These are phyloP conservation scores for Cercospora sesami DNA, from an alignment of 2,329 filamentous ascomycete genomes.

Conservation along the genomic window DNA sequence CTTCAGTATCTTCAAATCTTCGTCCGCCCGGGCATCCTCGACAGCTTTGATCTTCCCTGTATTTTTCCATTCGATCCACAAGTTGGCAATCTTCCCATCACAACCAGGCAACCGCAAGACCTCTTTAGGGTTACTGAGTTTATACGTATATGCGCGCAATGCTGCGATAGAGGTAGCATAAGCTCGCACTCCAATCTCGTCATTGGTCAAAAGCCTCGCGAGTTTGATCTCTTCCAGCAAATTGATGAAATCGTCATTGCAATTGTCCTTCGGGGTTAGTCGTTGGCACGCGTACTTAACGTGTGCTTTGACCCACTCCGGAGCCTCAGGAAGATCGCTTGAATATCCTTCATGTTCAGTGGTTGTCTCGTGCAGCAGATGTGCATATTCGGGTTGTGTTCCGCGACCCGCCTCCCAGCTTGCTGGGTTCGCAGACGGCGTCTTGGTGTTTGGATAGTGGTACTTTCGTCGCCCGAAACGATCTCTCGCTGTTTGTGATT, in stretches of 20 bases:
- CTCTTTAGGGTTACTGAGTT: conserved; percentile 48
- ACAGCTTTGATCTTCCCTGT: conserved; percentile 61
- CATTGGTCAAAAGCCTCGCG: conserved; percentile 67
- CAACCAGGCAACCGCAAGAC: conserved; percentile 69
- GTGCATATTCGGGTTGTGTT: conserved; percentile 39
- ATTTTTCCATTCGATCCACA: conserved; percentile 74
- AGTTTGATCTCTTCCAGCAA: conserved; percentile 73
- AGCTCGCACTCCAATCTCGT: conserved; percentile 77
- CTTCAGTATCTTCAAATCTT: conserved; percentile 63
- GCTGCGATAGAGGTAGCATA: conserved; percentile 86
- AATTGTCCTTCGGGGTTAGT: conserved; percentile 65
- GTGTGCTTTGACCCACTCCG: conserved; percentile 66
- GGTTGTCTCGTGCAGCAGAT: conserved; percentile 66
- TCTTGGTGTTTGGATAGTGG: conserved; percentile 19
- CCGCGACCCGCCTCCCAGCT: conserved; percentile 37
- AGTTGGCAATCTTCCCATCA: conserved; percentile 71
- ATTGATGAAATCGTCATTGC: conserved; percentile 73
- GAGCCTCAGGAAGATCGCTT: conserved; percentile 62
- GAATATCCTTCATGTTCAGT: conserved; percentile 64
- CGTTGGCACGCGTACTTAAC: conserved; percentile 78
- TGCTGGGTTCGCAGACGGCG: conserved; percentile 23
- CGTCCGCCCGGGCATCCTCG: conserved; percentile 62
- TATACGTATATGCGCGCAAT: conserved; percentile 75
- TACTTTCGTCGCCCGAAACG: conserved; percentile 33
- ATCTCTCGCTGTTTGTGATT: conserved; percentile 18